Conservation (phyloP, 2,329 filamentous ascomycete species). For the Apiospora pterosperma region DNA sequence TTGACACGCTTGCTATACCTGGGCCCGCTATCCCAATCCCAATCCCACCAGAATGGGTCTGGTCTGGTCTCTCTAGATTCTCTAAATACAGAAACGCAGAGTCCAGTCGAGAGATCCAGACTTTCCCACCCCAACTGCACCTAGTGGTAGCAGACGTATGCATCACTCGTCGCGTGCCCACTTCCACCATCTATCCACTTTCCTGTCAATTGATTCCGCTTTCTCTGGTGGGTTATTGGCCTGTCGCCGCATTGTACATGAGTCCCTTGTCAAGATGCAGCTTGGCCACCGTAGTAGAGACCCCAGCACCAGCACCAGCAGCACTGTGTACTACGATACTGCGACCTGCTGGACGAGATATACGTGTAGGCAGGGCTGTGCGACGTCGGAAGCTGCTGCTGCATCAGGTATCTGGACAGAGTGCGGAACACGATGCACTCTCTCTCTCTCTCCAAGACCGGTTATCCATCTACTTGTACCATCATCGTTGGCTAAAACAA, state of each 20-base stretch:
- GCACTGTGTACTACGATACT: background rate
- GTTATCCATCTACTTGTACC: background rate
- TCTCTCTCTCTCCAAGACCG: background rate
- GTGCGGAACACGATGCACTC: background rate
- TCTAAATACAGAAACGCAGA: background rate
- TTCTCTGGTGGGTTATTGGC: background rate
- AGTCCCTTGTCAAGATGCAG: constrained; percentile 1
- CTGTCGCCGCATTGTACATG: background rate
- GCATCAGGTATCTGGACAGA: background rate
- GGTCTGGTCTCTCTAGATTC: background rate
- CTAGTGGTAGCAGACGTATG: background rate
- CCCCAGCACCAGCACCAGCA: background rate
- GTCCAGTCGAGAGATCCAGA: background rate
- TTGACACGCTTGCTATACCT: too few species aligned
- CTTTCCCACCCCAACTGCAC: background rate
- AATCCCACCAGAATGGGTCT: background rate
- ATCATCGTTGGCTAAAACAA: too few species aligned
- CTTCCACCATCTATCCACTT: background rate
- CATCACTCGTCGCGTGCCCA: background rate
- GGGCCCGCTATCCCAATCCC: background rate
- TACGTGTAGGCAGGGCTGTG: background rate
- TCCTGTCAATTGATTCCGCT: background rate
- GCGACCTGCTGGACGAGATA: background rate
- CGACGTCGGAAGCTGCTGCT: background rate
- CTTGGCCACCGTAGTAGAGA: background rate